Percentiles rank a stretch among this genome's conserved stretches.
These are phyloP conservation scores for Scedosporium dehoogii DNA, from an alignment of 2,329 filamentous ascomycete genomes.

Conservation along the genomic window DNA sequence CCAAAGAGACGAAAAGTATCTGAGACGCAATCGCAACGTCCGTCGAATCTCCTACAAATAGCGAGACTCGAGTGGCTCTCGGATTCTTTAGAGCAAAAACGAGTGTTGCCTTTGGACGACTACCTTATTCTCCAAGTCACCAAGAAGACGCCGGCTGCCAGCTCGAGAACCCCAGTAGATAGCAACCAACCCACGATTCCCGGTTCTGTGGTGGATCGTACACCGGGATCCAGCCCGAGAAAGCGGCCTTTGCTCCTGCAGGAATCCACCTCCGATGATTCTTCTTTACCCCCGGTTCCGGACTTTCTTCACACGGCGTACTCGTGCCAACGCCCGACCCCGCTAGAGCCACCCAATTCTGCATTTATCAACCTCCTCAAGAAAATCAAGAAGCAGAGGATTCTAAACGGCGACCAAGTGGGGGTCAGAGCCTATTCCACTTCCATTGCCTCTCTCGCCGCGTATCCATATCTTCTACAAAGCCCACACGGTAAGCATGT, in stretches of 20 bases:
- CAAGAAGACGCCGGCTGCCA: constrained; percentile 12
- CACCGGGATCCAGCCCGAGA: neutral
- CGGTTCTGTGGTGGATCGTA: constrained; percentile 11
- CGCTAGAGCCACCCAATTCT: constrained; percentile 59
- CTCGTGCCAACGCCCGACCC: constrained; percentile 72
- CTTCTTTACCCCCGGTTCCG: constrained; percentile 54
- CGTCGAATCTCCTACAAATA: constrained; percentile 31
- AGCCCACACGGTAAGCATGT: constrained; percentile 28
- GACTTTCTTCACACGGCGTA: constrained; percentile 54
- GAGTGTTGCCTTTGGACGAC: constrained; percentile 33
- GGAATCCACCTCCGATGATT: constrained; percentile 70
- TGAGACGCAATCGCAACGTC: neutral
- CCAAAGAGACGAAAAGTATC: constrained; percentile 14
- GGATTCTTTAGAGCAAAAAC: constrained; percentile 36
- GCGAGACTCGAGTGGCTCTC: constrained; percentile 50
- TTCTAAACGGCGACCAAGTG: constrained; percentile 64
- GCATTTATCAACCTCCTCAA: constrained; percentile 65
- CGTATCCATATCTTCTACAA: constrained; percentile 55
- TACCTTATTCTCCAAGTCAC: constrained; percentile 47
- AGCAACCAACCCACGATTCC: neutral
- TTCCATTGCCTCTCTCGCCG: constrained; percentile 71
- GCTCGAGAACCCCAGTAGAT: no score
- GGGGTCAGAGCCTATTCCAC: constrained; percentile 81
- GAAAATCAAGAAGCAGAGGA: constrained; percentile 62
- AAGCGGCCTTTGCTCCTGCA: constrained; percentile 39